Evolutionary conservation across 257 asterid genomes (phyloP), one percentile per base, ranked within the genome.

Genomic region (Scutellaria baicalensis): DNA sequence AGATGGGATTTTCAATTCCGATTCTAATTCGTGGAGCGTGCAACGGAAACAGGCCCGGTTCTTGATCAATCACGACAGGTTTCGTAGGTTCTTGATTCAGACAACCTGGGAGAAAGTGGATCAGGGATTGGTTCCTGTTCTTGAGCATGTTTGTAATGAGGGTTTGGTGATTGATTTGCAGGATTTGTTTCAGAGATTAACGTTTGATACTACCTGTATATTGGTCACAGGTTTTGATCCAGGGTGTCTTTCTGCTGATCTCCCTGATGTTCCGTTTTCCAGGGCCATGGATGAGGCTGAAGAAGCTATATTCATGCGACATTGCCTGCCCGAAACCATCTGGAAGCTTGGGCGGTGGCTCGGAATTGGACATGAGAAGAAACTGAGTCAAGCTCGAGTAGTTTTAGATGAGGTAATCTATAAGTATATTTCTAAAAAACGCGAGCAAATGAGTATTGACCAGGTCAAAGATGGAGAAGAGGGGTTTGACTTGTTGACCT

Each of bases 211-310:
- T 8, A 85, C 92, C 6, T 84, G 86, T 21, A 55, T 65, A 35
- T 36, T 88, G 58, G 83, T 88, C n/a, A 85, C 89, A 0, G 89
- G 91, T 0, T 83, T 70, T 31, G 92, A 88, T 59, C 95, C 91
- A 0, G 95, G 95, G 7, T 85, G 95, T 64, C 56, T 88, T 31
- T 82, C 95, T 0, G 4, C 65, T 1, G 79, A 80, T 5, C 61
- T 88, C 2, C 92, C 89, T 0, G 83, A 84, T 6, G 92, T 85
- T 3, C 90, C 85, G 1, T 88, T 88, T 33, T 81, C 90, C 0
- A 77, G 57, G 66, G 95, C 95, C 10, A 77, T 88, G 88, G 95
- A 88, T 40, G 87, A 80, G n/a, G 92, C 71, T 0, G 92, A 88
- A 66, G 88, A 85, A 14, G 90, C 87, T 0, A 82, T 88, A 17